Percentiles rank a stretch among this genome's conserved stretches.
These are phyloP conservation scores for Neovahlkampfia damariscottae DNA, from an alignment of 78 protist genomes.

Conservation along the genomic window DNA sequence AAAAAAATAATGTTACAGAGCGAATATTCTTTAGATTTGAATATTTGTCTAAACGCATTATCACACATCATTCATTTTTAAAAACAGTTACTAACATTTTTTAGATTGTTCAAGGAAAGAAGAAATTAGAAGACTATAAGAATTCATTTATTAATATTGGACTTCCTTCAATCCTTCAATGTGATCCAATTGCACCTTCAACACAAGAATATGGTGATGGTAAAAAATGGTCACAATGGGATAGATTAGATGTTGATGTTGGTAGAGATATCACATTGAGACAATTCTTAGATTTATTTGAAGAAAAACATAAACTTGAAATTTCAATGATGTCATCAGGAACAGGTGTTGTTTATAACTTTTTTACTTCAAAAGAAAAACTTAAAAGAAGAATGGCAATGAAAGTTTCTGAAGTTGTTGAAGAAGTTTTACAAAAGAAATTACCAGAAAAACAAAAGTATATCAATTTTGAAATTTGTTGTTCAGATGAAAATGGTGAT, in stretches of 20 bases:
- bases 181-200: conserved; percentile 86
- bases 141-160: conserved; percentile 93
- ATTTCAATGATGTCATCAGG: conserved; percentile 10
- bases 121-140: conserved; percentile 62
- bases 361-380: background rate
- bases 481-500: background rate
- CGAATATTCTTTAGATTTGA: no score
- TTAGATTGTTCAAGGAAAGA: background rate
- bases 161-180: conserved; percentile 73
- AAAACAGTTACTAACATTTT: no score
- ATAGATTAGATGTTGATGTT: conserved; percentile 29
- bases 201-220: conserved; percentile 12
- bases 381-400: background rate
- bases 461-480: background rate
- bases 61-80: no score
- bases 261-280: conserved; percentile 37
- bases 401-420: background rate
- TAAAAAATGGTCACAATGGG: conserved; percentile 19
- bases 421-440: background rate
- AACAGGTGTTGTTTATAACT: background rate
- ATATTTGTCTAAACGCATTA: no score
- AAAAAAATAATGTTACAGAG: no score
- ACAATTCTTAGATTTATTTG: conserved; percentile 24
- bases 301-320: conserved; percentile 22
- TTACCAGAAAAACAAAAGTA: background rate